Conservation (phyloP, 2,329 filamentous ascomycete species). For the Phialocephala subalpina region DNA sequence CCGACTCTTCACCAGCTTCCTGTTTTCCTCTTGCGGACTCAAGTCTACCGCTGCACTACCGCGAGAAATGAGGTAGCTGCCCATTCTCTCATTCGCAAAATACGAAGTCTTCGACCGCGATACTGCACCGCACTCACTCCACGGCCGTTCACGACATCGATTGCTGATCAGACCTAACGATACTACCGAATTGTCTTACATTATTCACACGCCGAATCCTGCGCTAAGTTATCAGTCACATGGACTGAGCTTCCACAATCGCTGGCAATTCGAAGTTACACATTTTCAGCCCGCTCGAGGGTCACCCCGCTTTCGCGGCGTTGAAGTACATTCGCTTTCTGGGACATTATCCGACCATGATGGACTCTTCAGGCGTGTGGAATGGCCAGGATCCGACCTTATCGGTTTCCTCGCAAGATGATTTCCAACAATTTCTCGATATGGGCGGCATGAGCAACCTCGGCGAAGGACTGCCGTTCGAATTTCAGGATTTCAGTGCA, state of each 20-base stretch:
- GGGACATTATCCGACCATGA: conserved; percentile 29
- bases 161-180: neutral
- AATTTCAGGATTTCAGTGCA: conserved; percentile 62
- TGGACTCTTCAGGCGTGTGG: conserved; percentile 52
- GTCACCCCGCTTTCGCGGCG: conserved; percentile 20
- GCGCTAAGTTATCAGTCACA: conserved; percentile 21
- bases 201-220: conserved; percentile 3
- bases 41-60: neutral
- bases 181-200: conserved; percentile 1
- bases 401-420: conserved; percentile 61
- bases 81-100: neutral
- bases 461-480: conserved; percentile 63
- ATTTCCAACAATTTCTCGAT: conserved; percentile 71
- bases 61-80: conserved; percentile 4
- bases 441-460: conserved; percentile 64
- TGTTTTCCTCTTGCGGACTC: neutral
- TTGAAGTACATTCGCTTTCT: conserved; percentile 8
- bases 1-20: too few relatives aligned
- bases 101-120: neutral
- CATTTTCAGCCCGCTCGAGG: conserved; percentile 17
- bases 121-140: neutral
- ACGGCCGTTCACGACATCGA: neutral
- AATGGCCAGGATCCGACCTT: conserved; percentile 64
- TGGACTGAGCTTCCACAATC: conserved; percentile 25
- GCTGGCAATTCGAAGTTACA: conserved; percentile 16